Evolutionary conservation across 352 stramenopile genomes (phyloP), one percentile per base, ranked within the genome.

Genomic region (Pythium sp.): DNA sequence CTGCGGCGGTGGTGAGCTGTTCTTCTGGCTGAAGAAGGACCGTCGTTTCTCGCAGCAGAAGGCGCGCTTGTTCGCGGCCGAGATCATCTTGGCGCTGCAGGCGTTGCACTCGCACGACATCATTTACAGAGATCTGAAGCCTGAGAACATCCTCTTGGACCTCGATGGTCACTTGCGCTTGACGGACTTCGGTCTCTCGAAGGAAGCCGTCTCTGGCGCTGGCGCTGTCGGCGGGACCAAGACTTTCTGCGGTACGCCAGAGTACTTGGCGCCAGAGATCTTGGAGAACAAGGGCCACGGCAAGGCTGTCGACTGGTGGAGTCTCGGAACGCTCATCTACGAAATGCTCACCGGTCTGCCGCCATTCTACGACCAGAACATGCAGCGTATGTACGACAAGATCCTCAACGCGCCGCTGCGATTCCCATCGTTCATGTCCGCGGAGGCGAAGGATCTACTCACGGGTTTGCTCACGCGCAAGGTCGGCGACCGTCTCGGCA

Each of bases 71-170:
- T 98, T 98, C 73, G 90, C 89, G 3, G 95, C 95, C 15, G 95
- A 98, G 74, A 98, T 98, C 72, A 88, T 95, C 59, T 77, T 97
- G n/a, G 95, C 89, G 28, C 82, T 98, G 54, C 89, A 96, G 69
- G 91, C 92, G 68, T 76, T 98, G 59, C 95, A 98, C 86, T 86
- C 87, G 69, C 89, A 96, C 77, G 90, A 98, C 77, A 98, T 99
- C 72, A 97, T 99, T 43, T 98, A 99, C 82, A 86, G 93, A 78
- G 96, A 99, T 74, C 82, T 99, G 47, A 99, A 99, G 82, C 96
- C 96, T 2, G 95, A 98, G 73, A 99, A 99, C 79, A 94, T 98
- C 51, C 79, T 97, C 62, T 78, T 98, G 38, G 96, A 99, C 70
- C 78, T 94, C 30, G 91, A 98, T 63, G 95, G 94, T 54, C 95